Evolutionary conservation across 768 basidiomycete species (phyloP).

Genomic region (Panaeolus papilionaceus): DNA sequence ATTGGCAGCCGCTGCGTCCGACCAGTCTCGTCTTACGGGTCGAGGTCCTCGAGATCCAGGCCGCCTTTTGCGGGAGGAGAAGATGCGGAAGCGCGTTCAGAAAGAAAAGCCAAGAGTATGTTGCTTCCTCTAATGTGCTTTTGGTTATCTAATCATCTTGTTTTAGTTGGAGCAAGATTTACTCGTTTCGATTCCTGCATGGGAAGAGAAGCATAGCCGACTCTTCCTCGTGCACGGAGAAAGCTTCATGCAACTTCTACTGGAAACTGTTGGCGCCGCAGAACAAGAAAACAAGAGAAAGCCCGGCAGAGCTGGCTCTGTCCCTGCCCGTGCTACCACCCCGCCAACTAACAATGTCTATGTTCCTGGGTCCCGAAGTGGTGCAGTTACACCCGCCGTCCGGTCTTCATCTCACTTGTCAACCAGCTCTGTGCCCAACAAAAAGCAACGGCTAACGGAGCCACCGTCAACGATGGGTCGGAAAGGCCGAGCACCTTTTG

Average conservation of each 20-base stretch:
- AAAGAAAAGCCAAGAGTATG: conserved; percentile 93
- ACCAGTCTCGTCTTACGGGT: conserved; percentile 83
- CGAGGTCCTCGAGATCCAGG: conserved; percentile 86
- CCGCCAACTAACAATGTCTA: conserved; percentile 50
- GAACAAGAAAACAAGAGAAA: conserved; percentile 84
- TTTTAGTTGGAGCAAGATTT: conserved; percentile 89
- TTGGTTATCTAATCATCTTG: conserved; percentile 11
- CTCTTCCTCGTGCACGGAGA: conserved; percentile 88
- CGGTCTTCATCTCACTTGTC: conserved; percentile 54
- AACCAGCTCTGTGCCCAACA: conserved; percentile 62
- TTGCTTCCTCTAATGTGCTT: conserved; percentile 17
- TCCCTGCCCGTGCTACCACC: conserved; percentile 67
- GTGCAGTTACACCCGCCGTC: conserved; percentile 67
- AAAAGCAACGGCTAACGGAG: conserved; percentile 65
- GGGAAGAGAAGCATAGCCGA: conserved; percentile 80
- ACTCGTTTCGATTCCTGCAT: conserved; percentile 74
- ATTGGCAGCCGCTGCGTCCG: conserved; percentile 78
- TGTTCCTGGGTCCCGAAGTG: conserved; percentile 45
- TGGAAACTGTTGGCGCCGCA: conserved; percentile 70
- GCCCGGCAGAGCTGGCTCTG: conserved; percentile 58
- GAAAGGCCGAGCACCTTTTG: conserved; percentile 43
- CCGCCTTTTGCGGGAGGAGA: conserved; percentile 89
- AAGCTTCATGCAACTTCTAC: conserved; percentile 79
- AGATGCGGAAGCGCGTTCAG: conserved; percentile 93
- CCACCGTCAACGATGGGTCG: conserved; percentile 25